Evolutionary conservation across 805 yeast species (phyloP).

Genomic region (Candida takata): DNA sequence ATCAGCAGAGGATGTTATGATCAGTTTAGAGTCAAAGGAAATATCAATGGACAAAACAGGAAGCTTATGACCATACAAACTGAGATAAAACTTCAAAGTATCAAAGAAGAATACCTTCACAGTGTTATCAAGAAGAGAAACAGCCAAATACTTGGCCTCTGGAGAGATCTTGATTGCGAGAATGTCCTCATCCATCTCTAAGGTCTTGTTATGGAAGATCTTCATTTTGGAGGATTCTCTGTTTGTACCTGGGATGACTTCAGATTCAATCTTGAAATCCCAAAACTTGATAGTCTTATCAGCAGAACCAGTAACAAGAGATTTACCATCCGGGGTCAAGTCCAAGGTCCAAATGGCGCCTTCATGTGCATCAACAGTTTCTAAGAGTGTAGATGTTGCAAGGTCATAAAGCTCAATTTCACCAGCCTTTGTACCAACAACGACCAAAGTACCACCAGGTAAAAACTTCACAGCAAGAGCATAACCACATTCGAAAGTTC

Average conservation of each 20-base stretch:
- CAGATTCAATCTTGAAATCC: constrained; percentile 67
- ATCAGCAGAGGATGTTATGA: constrained; percentile 93
- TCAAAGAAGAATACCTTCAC: constrained; percentile 90
- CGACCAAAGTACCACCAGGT: constrained; percentile 87
- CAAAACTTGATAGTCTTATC: constrained; percentile 88
- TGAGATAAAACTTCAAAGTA: constrained; percentile 77
- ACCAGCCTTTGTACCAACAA: constrained; percentile 86
- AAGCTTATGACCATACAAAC: constrained; percentile 91
- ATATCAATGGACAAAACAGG: constrained; percentile 93
- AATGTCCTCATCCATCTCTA: constrained; percentile 84
- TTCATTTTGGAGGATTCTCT: constrained; percentile 45
- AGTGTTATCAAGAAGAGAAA: constrained; percentile 85
- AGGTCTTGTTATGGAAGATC: constrained; percentile 66
- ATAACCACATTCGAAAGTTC: constrained; percentile 87
- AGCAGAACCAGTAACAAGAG: constrained; percentile 86
- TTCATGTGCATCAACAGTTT: constrained; percentile 69
- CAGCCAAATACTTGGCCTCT: constrained; percentile 69
- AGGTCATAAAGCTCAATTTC: constrained; percentile 78
- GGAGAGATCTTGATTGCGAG: constrained; percentile 75
- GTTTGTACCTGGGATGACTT: constrained; percentile 61
- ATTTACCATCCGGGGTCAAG: constrained; percentile 76
- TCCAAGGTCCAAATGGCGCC: constrained; percentile 90
- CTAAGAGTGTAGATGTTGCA: constrained; percentile 69
- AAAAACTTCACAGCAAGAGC: constrained; percentile 73
- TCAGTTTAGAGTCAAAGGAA: constrained; percentile 77